Evolutionary conservation across 257 asterid genomes (phyloP), one percentile per base, ranked within the genome.

Genomic region (Solanum virginianum): DNA sequence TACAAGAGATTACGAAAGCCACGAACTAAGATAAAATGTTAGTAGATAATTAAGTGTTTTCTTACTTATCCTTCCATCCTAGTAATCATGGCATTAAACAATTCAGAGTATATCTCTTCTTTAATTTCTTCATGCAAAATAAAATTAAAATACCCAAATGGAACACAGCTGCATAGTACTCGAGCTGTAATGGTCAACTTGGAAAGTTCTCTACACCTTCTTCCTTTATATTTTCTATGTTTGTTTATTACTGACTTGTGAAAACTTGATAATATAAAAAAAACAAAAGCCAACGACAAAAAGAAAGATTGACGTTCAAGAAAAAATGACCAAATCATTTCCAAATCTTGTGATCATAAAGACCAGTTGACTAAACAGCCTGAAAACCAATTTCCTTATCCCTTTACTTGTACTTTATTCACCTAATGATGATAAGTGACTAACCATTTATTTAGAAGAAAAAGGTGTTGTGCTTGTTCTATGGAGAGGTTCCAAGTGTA

Each of bases 401-500:
- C 57, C 29, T 74, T 74, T 45, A 45, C 6, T 74, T 74, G n/a
- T 74, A 45, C 81, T 74, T 45, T 12, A 75, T 53, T 49, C 82
- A 75, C 7, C 59, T 49, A 17, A 49, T 49, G 41, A 49, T 49
- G 41, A 60, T 14, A 14, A 77, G 47, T 77, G 82, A 51, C 82
- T 36, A 24, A 51, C 45, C 81, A 74, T 74, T 74, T 29, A 14
- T 74, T 47, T 47, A 49, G 22, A 43, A 71, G 36, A 72, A n/a
- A 12, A 43, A 13, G 56, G 39, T n/a, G 24, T 41, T 1, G 80
- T 70, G 29, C 7, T 72, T 71, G 10, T 71, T 74, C 57, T 75
- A 80, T 87, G 92, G 87, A 80, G 81, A 82, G 80, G 74, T 41
- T 55, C 66, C 62, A 81, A 53, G 72, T 70, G 43, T 22, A 13